phyloP scores from a whole-genome alignment of 352 stramenopile genomes.

The Pythium vanterpoolii region DNA sequence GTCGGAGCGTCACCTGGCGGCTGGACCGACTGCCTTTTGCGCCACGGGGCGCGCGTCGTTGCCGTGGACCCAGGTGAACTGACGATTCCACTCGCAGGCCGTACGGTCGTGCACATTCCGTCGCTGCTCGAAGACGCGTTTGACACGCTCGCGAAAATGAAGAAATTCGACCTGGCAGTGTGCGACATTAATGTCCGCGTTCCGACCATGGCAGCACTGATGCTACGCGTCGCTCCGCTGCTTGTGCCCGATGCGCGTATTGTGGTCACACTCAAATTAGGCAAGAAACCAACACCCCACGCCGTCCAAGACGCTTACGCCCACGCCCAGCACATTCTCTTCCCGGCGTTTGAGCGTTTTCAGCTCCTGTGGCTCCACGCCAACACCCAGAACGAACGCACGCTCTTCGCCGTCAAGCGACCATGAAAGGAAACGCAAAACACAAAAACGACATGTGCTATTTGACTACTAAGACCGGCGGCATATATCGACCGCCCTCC shows the following conservation, averaged over 20 bases:
- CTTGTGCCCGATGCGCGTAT: conserved; percentile 20
- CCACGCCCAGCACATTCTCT: conserved; percentile 13
- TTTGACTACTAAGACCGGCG: background rate
- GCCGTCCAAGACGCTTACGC: conserved; percentile 24
- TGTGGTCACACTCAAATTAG: conserved; percentile 39
- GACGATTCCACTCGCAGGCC: conserved; percentile 26
- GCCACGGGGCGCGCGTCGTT: conserved; percentile 39
- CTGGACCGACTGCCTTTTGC: conserved; percentile 51
- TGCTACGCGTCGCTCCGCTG: conserved; percentile 26
- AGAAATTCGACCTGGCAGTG: conserved; percentile 41
- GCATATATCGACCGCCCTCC: too few relatives aligned
- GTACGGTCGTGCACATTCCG: conserved; percentile 38
- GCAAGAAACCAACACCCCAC: conserved; percentile 27
- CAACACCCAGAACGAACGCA: conserved; percentile 41
- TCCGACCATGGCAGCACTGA: conserved; percentile 27
- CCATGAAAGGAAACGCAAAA: background rate
- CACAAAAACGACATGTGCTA: background rate
- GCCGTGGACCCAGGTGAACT: conserved; percentile 51
- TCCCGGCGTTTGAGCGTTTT: conserved; percentile 20
- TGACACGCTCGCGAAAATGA: conserved; percentile 21
- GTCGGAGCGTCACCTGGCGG: conserved; percentile 50
- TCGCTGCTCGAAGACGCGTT: conserved; percentile 40
- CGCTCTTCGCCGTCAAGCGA: conserved; percentile 25
- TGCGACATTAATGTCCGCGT: conserved; percentile 48
- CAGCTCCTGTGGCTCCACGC: conserved; percentile 33